A percentile compares a stretch with the other conserved stretches of the same genome.
phyloP scores from a whole-genome alignment of 2,329 filamentous ascomycete species.

The Aspergillus hiratsukae region DNA sequence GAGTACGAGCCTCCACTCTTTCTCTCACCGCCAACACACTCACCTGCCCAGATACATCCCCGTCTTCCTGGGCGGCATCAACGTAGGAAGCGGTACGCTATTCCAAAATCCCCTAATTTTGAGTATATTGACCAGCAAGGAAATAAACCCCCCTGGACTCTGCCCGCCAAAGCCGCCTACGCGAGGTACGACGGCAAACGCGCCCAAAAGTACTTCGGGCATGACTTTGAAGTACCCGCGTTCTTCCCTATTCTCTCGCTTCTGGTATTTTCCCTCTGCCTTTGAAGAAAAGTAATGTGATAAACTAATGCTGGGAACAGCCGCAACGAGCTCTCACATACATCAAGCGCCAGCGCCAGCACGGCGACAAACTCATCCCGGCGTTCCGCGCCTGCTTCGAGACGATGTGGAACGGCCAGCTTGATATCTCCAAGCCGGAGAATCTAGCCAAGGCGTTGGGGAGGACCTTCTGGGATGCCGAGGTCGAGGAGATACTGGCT shows the following conservation, averaged over 20 bases:
- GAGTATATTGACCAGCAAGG: too few species aligned
- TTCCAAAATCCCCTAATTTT: neutral
- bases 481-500: constrained; percentile 54
- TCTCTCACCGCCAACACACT: too few species aligned
- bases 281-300: neutral
- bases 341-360: constrained; percentile 59
- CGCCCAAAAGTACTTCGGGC: constrained; percentile 50
- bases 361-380: constrained; percentile 49
- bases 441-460: constrained; percentile 37
- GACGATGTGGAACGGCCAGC: constrained; percentile 58
- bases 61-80: constrained; percentile 66
- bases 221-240: constrained; percentile 38
- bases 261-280: constrained; percentile 39
- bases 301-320: constrained; percentile 28
- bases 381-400: constrained; percentile 55
- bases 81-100: constrained; percentile 51
- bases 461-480: constrained; percentile 36
- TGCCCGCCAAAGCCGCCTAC: constrained; percentile 64
- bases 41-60: constrained; percentile 58
- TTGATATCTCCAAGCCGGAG: constrained; percentile 57
- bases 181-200: constrained; percentile 46
- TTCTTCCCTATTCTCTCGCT: constrained; percentile 55
- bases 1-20: constrained; percentile 52
- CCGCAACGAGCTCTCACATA: constrained; percentile 64
- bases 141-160: constrained; percentile 70